A percentile compares a stretch with the other conserved stretches of the same genome.
These are phyloP conservation scores for Parsonsia alboflavescens DNA, from an alignment of 257 asterid genomes.

Conservation along the genomic window DNA sequence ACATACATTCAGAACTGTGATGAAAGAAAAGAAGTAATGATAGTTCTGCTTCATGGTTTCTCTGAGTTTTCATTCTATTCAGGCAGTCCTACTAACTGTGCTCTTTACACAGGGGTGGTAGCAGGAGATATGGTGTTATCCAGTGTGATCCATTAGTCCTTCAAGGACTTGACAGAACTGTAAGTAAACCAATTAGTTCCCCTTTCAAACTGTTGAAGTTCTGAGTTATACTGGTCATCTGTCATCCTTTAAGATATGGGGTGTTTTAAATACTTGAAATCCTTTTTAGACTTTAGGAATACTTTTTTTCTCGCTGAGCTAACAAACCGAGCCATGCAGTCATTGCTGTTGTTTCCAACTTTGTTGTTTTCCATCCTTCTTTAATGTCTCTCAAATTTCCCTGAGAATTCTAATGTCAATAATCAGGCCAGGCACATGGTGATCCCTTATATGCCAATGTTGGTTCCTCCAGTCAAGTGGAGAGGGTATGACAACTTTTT, in stretches of 20 bases:
- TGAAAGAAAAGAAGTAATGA: constrained; percentile 50
- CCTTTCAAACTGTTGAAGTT: constrained; percentile 1
- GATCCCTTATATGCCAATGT: constrained; percentile 97
- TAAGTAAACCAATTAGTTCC: constrained; percentile 29
- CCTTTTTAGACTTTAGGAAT: not conserved
- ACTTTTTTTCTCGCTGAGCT: not conserved
- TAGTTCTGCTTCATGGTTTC: not conserved
- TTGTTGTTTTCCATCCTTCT: not conserved
- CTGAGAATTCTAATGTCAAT: constrained; percentile 16
- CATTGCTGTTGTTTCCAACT: not conserved
- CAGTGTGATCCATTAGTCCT: constrained; percentile 77
- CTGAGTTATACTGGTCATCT: not conserved
- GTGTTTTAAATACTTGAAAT: not conserved
- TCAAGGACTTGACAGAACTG: constrained; percentile 87
- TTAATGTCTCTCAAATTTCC: constrained; percentile 5
- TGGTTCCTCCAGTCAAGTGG: constrained; percentile 93
- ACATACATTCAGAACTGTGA: constrained; percentile 54
- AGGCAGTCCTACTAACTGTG: constrained; percentile 23
- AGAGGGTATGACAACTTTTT: constrained; percentile 49
- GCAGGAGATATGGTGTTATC: constrained; percentile 80
- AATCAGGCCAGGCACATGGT: constrained; percentile 93
- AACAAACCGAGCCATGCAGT: not conserved
- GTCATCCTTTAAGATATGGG: not conserved
- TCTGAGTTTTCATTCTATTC: constrained; percentile 3
- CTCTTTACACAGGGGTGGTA: constrained; percentile 40